Evolutionary conservation across 352 stramenopile species (phyloP), one percentile per base, ranked within the genome.

Genomic region (Phytophthora idaei): DNA sequence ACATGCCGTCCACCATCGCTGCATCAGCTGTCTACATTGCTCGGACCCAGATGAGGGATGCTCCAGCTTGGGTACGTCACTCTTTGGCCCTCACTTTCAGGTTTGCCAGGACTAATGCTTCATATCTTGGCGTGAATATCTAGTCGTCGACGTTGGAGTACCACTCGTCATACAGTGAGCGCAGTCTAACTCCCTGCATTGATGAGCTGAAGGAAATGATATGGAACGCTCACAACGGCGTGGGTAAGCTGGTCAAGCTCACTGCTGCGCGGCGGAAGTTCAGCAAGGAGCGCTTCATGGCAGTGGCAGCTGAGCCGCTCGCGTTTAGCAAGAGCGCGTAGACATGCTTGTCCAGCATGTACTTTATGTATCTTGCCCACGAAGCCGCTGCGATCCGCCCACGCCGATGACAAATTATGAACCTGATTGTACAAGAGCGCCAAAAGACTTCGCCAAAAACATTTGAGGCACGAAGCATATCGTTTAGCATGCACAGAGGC

Each of bases 21-120:
- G 97, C 97, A 28, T 92, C 97, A 4, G 96, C 97, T 32, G 96
- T 99, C 21, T 98, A 99, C 69, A 95, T 99, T 69, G 97, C 98
- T 8, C 81, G 85, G 29, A 88, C 76, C 28, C 83, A 94, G 48
- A 94, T 96, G 88, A 64, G 74, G 14, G 83, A 91, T 50, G 56
- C 81, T 15, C 88, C 88, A 36, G 80, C 73, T 47, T 96, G 88
- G 88, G 86, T 94, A 83, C 44, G 80, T 84, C 32, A 14, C 34
- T 51, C 73, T 31, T 41, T 5, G 15, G 6, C 41, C 3, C 36
- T 4, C 12, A 21, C 68, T 4, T 56, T 44, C 36, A 57, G 46
- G n/a, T 42, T n/a, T 11, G 2, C 36, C 4, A 5, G 6, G 36
- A 42, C 36, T 42, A n/a, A 42, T 9, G 3, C 8, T 42, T 21